A percentile compares a stretch with the other conserved stretches of the same genome.
These are phyloP conservation scores for Vaccinium corymbosum DNA, from an alignment of 148 eudicot genomes.

Conservation along the genomic window DNA sequence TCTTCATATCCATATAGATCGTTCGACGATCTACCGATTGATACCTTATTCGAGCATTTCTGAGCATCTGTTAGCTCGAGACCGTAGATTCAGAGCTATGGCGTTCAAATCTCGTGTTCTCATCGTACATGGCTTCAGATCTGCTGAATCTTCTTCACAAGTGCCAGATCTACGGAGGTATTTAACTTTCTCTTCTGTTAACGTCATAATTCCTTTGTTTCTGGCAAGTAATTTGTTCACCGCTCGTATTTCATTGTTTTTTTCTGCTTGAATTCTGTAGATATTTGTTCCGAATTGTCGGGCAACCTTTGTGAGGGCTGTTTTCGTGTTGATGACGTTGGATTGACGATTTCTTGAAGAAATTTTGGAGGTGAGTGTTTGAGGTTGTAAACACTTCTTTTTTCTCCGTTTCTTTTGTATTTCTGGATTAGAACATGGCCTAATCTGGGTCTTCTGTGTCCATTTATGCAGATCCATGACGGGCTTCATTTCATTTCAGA, in stretches of 20 bases:
- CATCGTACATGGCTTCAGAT: background rate
- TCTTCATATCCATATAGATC: slow-evolving; percentile 16
- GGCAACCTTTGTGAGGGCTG: background rate
- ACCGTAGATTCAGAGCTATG: background rate
- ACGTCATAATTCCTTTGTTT: background rate
- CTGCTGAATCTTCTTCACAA: background rate
- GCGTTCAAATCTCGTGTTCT: background rate
- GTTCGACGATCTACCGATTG: slow-evolving; percentile 25
- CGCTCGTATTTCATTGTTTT: background rate
- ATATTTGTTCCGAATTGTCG: background rate
- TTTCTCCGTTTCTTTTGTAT: background rate
- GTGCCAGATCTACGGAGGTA: background rate
- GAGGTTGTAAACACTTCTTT: background rate
- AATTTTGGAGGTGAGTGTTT: background rate
- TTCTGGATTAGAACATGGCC: background rate
- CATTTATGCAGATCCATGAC: background rate
- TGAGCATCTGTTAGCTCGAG: too few relatives aligned
- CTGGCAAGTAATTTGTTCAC: background rate
- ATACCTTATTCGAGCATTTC: slow-evolving; percentile 12
- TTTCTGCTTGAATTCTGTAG: background rate
- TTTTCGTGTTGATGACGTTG: background rate
- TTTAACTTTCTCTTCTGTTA: background rate
- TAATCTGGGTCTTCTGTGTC: background rate
- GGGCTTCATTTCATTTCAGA: too few relatives aligned
- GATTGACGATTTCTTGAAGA: too few relatives aligned